Percentiles rank a stretch among this genome's conserved stretches.
Evolutionary conservation across 768 basidiomycete genomes (phyloP).

Genomic region (Asterophora parasitica): DNA sequence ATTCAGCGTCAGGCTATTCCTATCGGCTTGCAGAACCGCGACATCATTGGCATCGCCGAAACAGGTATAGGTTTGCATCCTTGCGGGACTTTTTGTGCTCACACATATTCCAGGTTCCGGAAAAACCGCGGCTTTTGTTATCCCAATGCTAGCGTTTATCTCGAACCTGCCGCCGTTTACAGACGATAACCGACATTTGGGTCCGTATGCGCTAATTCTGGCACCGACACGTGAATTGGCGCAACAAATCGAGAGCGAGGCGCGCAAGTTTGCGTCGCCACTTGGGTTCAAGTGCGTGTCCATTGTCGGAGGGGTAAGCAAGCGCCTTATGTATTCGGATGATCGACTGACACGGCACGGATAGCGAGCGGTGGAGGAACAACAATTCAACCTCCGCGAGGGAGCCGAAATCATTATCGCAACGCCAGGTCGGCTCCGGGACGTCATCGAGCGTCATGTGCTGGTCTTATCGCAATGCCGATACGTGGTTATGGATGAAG

Average conservation of each 20-base stretch:
- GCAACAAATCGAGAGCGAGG: conserved; percentile 93
- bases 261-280: conserved; percentile 86
- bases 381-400: conserved; percentile 95
- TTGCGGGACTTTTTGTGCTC: conserved; percentile 3
- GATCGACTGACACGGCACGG: conserved; percentile 7
- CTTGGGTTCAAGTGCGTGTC: conserved; percentile 94
- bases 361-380: conserved; percentile 91
- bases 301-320: conserved; percentile 89
- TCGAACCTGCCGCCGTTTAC: conserved; percentile 76
- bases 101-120: conserved; percentile 69
- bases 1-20: conserved; percentile 99
- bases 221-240: conserved; percentile 98
- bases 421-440: conserved; percentile 96
- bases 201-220: conserved; percentile 89
- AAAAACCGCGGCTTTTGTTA: conserved; percentile 97
- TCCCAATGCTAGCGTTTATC: conserved; percentile 97
- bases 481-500: conserved; percentile 99
- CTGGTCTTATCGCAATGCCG: conserved; percentile 95
- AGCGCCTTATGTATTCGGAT: conserved; percentile 15
- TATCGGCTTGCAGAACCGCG: conserved; percentile 94
- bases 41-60: conserved; percentile 98
- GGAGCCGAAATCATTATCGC: conserved; percentile 99
- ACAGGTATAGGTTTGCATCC: conserved; percentile 53
- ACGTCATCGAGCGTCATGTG: conserved; percentile 94
- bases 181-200: conserved; percentile 91